A percentile compares a stretch with the other conserved stretches of the same genome.
Conservation (phyloP, 2,329 filamentous ascomycete genomes). For the Scolecobasidium constrictum region DNA sequence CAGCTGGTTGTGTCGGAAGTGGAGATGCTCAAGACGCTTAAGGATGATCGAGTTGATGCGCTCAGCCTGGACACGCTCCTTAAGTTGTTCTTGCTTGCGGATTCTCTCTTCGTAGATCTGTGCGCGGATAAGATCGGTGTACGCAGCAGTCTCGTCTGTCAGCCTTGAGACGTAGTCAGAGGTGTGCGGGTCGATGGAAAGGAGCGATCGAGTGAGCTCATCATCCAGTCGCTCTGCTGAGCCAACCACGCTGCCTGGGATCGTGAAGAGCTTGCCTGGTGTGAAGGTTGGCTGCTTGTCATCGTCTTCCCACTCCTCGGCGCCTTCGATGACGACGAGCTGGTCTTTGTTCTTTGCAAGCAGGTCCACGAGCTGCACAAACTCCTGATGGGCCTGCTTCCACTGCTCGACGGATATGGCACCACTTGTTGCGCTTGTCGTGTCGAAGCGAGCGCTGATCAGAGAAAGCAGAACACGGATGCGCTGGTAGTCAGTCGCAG, state of each 20-base stretch:
- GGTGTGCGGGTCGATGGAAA: slow-evolving; percentile 95
- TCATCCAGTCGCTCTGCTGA: slow-evolving; percentile 93
- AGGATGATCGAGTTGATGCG: slow-evolving; percentile 91
- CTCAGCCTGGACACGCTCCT: slow-evolving; percentile 52
- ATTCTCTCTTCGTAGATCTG: slow-evolving; percentile 82
- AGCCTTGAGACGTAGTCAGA: slow-evolving; percentile 96
- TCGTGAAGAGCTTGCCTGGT: slow-evolving; percentile 70
- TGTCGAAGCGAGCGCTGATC: slow-evolving; percentile 90
- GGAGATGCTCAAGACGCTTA: slow-evolving; percentile 90
- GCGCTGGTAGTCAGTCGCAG: slow-evolving; percentile 82
- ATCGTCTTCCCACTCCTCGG: slow-evolving; percentile 98
- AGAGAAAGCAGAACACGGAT: slow-evolving; percentile 86
- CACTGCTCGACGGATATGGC: slow-evolving; percentile 95
- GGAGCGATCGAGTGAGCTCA: slow-evolving; percentile 91
- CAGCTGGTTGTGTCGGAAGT: slow-evolving; percentile 96
- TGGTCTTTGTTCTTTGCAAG: slow-evolving; percentile 61
- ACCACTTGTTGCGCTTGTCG: slow-evolving; percentile 63
- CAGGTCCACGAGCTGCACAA: slow-evolving; percentile 63
- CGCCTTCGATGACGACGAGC: slow-evolving; percentile 78
- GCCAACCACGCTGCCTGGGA: slow-evolving; percentile 89
- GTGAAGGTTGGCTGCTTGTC: slow-evolving; percentile 76
- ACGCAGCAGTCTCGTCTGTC: slow-evolving; percentile 79
- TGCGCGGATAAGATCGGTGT: slow-evolving; percentile 83
- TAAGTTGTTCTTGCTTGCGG: slow-evolving; percentile 52
- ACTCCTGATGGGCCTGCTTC: slow-evolving; percentile 87